Conservation (phyloP, 129 eudicot genomes). For the Cynara cardunculus region DNA sequence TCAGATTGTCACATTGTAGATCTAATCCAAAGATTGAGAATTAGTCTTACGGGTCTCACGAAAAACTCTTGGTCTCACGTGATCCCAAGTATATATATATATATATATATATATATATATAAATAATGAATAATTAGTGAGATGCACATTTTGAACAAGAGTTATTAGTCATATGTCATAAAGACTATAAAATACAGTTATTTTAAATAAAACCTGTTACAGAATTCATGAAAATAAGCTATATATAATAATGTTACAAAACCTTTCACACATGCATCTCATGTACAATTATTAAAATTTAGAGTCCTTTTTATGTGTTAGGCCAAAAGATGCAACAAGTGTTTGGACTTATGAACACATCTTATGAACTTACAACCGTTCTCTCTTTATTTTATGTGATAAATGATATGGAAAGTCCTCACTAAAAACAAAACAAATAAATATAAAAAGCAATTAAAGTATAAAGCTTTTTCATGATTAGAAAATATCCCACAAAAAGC, state of each 20-base stretch:
- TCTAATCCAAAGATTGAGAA: too few species aligned
- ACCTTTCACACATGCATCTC: constrained; percentile 15
- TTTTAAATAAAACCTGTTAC: background rate
- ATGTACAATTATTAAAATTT: constrained; percentile 10
- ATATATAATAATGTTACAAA: background rate
- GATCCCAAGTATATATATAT: too few species aligned
- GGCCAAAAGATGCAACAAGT: constrained; percentile 19
- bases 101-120: too few species aligned
- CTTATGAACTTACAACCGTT: background rate
- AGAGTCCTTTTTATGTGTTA: constrained; percentile 13
- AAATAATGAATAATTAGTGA: too few species aligned
- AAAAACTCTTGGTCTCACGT: too few species aligned
- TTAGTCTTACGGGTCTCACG: too few species aligned
- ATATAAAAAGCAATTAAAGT: background rate
- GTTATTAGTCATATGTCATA: too few species aligned
- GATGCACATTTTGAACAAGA: background rate
- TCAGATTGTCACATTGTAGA: too few species aligned
- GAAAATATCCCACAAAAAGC: background rate
- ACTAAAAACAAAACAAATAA: background rate
- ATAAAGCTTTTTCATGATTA: background rate
- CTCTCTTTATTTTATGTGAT: background rate
- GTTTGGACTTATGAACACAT: constrained; percentile 16
- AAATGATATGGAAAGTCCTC: background rate
- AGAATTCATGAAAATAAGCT: too few species aligned
- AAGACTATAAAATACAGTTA: background rate